Percentiles rank a stretch among this genome's conserved stretches.
phyloP scores from a whole-genome alignment of 2,329 filamentous ascomycete genomes.

The Cladophialophora immunda region DNA sequence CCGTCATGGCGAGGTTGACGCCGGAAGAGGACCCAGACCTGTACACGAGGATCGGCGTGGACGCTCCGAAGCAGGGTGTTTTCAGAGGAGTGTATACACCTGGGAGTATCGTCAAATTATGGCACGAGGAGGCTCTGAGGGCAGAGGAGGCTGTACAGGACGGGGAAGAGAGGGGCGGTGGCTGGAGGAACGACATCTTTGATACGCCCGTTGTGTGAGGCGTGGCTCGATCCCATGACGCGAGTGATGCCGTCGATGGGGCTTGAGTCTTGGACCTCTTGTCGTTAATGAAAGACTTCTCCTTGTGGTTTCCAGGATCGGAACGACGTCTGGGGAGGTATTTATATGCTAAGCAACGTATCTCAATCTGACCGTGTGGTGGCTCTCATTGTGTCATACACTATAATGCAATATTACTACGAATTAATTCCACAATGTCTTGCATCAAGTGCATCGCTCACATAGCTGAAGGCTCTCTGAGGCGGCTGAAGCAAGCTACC shows the following conservation, averaged over 20 bases:
- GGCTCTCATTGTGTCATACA: neutral
- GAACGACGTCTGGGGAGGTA: neutral
- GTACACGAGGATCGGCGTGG: constrained; percentile 76
- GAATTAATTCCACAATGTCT: neutral
- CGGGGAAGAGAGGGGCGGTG: constrained; percentile 66
- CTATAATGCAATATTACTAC: neutral
- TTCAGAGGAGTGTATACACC: constrained; percentile 89
- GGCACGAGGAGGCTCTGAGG: constrained; percentile 78
- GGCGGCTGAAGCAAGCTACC: too few species aligned
- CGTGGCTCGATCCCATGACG: neutral
- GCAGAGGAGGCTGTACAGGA: constrained; percentile 80
- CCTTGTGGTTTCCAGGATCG: neutral
- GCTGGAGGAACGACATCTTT: constrained; percentile 90
- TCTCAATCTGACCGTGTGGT: neutral
- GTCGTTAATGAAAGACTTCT: neutral
- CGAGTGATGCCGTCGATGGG: neutral
- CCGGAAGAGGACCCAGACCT: constrained; percentile 79
- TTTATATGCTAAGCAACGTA: neutral
- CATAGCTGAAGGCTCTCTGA: too few species aligned
- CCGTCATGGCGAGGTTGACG: constrained; percentile 77
- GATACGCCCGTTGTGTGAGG: constrained; percentile 45
- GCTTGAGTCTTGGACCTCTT: neutral
- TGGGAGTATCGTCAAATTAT: constrained; percentile 87
- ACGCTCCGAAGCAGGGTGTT: constrained; percentile 66
- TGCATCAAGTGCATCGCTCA: neutral